Base-by-base conservation (phyloP, 805 yeast genomes). In the Lipomyces sp. region DNA sequence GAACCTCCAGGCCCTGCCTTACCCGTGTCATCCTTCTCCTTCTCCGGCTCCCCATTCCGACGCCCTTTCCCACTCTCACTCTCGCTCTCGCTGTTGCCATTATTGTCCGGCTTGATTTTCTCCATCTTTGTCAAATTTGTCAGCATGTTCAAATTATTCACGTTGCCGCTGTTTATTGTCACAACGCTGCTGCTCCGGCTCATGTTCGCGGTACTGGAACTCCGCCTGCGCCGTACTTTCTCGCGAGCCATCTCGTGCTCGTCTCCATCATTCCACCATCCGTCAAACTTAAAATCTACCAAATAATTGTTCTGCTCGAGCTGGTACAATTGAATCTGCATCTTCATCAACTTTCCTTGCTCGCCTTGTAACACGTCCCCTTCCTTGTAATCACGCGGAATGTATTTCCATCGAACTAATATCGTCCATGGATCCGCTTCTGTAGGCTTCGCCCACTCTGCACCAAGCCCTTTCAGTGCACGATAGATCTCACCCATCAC, bases 401-500 rank as follows among this genome's bases (percentile, higher is more conserved):
- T 83, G 74, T 92, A 92, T 78, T 85, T 88, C 98, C 98, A 95
- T 73, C 98, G 86, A 18, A 94, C 98, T 72, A 91, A 85, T 65
- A 94, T 94, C 0, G 97, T 94, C 98, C 98, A 94, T 60, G 74
- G 73, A 59, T 72, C 74, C 29, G 93, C 97, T 73, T 93, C 97
- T 0, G 93, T 86, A 5, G 98, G 98, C 73, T 89, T 88, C 8
- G 95, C 90, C 98, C 98, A 95, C 77, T 95, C 98, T 0, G 98
- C 98, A 0, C 97, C 98, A 63, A 95, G 80, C 74, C 90, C 92
- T 78, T 90, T 90, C 75, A 95, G 82, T 0, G 98, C 98, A 57
- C 97, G 84, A 79, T 95, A 95, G 55, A 95, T 93, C 77, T 95
- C 99, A 34, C 98, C 97, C 98, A 95, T 95, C 2, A 95, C 99